Evolutionary conservation across 345 rosid genomes (phyloP).

Genomic region (Brassica carinata): DNA sequence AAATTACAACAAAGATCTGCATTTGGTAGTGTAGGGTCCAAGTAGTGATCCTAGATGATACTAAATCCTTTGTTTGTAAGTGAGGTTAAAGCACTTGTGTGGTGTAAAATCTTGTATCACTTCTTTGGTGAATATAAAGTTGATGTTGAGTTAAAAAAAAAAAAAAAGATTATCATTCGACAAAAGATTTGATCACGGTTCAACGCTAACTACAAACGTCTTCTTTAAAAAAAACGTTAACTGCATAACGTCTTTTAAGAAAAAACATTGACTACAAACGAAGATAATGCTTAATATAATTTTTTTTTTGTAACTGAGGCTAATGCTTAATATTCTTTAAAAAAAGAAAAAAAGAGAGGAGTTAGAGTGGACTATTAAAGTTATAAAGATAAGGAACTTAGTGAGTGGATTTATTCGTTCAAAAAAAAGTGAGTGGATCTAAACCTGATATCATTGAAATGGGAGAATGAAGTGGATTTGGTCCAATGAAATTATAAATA

Average conservation of each 20-base stretch:
- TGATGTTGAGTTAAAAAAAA: too few species aligned
- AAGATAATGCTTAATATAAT: not conserved
- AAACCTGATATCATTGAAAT: conserved; percentile 4
- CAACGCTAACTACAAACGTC: not conserved
- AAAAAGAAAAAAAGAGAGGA: not conserved
- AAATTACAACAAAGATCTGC: not conserved
- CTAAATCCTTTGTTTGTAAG: too few species aligned
- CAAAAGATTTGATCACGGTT: not conserved
- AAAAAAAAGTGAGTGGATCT: not conserved
- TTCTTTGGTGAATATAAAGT: too few species aligned
- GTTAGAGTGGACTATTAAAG: not conserved
- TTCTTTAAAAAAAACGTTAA: not conserved
- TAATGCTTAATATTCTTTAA: not conserved
- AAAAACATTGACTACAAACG: not conserved
- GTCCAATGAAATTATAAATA: not conserved
- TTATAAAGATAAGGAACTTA: not conserved
- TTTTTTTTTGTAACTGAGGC: too few species aligned
- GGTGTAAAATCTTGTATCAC: too few species aligned
- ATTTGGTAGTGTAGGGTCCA: too few species aligned
- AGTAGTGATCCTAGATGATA: too few species aligned
- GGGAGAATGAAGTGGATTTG: not conserved
- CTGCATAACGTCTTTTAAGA: not conserved
- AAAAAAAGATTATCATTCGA: not conserved
- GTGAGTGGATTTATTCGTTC: not conserved
- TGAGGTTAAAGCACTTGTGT: too few species aligned